A percentile compares a stretch with the other conserved stretches of the same genome.
phyloP scores from a whole-genome alignment of 179 eudicot genomes.

The Spinacia oleracea region DNA sequence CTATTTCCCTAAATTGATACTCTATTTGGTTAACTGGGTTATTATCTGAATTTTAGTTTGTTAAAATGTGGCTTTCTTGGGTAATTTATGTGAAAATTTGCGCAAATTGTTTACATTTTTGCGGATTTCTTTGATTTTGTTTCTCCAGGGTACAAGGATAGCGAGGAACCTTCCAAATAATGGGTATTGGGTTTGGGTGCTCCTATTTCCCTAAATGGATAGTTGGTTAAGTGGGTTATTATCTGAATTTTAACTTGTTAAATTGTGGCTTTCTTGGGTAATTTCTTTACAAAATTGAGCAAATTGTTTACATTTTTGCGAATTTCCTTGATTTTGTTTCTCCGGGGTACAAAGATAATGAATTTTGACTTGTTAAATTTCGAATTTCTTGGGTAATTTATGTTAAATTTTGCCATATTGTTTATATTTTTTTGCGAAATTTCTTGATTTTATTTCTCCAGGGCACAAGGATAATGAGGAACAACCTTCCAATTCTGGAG shows the following conservation, averaged over 20 bases:
- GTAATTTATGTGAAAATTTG: background rate
- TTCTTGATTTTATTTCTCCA: conserved; percentile 16
- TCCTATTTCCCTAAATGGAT: background rate
- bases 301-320: background rate
- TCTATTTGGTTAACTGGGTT: background rate
- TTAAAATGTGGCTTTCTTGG: background rate
- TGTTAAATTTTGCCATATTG: background rate
- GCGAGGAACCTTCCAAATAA: conserved; percentile 24
- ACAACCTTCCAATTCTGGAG: conserved; percentile 24
- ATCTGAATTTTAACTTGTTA: background rate
- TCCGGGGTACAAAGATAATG: conserved; percentile 28
- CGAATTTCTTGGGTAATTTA: background rate
- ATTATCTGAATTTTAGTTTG: background rate
- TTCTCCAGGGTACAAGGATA: conserved; percentile 30
- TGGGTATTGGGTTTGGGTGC: too few species aligned
- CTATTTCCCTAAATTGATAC: background rate
- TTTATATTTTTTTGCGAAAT: background rate
- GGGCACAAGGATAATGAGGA: conserved; percentile 29
- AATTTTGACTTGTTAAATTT: background rate
- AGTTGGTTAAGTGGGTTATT: background rate
- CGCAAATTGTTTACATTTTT: background rate
- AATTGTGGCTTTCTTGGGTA: background rate
- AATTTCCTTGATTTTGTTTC: conserved; percentile 1
- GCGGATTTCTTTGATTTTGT: background rate
- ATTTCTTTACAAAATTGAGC: background rate